Conservation (phyloP, 139 green algal genomes). For the Tetratostichococcus sp. region DNA sequence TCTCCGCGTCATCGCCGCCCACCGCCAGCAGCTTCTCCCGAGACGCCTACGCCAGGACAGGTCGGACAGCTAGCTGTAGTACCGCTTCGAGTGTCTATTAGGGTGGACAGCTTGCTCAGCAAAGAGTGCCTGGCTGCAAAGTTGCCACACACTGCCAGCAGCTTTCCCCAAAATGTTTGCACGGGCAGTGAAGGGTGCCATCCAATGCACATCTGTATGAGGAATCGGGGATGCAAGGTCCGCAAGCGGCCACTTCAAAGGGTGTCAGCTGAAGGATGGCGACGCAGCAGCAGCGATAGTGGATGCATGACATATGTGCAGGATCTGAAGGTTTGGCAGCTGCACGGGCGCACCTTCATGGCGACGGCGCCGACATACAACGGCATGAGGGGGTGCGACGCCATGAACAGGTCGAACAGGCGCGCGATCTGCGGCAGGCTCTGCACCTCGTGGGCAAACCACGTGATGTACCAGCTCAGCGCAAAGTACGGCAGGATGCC, state of each 20-base stretch:
- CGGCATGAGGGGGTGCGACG: conserved; percentile 82
- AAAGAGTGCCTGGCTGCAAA: too few relatives aligned
- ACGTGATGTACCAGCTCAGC: conserved; percentile 78
- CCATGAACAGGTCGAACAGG: conserved; percentile 88
- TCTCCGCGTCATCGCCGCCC: conserved; percentile 41
- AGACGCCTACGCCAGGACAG: conserved; percentile 8
- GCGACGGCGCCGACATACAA: conserved; percentile 78
- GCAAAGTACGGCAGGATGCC: conserved; percentile 38
- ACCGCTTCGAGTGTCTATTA: neutral
- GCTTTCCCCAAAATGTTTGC: too few relatives aligned
- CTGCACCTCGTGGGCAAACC: conserved; percentile 79
- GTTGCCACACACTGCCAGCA: too few relatives aligned
- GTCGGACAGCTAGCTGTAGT: neutral
- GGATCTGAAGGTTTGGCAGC: too few relatives aligned
- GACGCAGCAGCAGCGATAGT: too few relatives aligned
- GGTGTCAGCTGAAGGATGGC: too few relatives aligned
- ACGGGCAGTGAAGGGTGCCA: too few relatives aligned
- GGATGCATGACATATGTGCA: too few relatives aligned
- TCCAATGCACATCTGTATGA: too few relatives aligned
- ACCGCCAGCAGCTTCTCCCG: conserved; percentile 41
- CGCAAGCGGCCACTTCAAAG: too few relatives aligned
- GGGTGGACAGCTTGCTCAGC: neutral
- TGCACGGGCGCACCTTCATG: conserved; percentile 56
- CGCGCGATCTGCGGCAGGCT: conserved; percentile 46
- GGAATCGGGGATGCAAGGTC: too few relatives aligned